Evolutionary conservation across 2,329 filamentous ascomycete species (phyloP).

Genomic region (Nectriaceae sp.): DNA sequence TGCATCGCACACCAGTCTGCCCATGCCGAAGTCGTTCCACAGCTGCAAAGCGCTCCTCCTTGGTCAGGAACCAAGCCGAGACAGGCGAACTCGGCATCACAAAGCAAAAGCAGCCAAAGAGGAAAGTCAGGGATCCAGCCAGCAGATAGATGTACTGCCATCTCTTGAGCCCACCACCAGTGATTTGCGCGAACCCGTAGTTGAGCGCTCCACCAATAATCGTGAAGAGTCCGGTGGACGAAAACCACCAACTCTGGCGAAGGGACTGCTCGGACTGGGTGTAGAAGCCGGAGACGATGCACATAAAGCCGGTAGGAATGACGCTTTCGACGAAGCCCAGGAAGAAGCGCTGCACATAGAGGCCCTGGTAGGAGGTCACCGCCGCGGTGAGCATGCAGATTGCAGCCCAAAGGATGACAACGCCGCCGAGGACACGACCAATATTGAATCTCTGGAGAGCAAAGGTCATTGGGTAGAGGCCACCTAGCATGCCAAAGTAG

Average conservation of each 20-base stretch:
- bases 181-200: conserved; percentile 68
- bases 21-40: conserved; percentile 63
- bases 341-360: conserved; percentile 69
- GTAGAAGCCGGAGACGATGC: conserved; percentile 62
- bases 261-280: conserved; percentile 66
- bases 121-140: conserved; percentile 62
- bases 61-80: conserved; percentile 67
- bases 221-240: conserved; percentile 58
- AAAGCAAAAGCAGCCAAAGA: conserved; percentile 68
- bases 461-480: conserved; percentile 74
- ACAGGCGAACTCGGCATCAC: conserved; percentile 66
- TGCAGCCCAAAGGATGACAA: conserved; percentile 66
- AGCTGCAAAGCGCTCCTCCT: conserved; percentile 62
- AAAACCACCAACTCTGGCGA: conserved; percentile 70
- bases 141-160: conserved; percentile 76
- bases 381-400: conserved; percentile 70
- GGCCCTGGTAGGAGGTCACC: conserved; percentile 62
- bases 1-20: conserved; percentile 64
- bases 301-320: conserved; percentile 68
- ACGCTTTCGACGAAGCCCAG: conserved; percentile 64
- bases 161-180: conserved; percentile 50
- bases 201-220: conserved; percentile 65
- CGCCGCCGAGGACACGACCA: conserved; percentile 62
- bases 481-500: conserved; percentile 78
- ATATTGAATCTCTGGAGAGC: conserved; percentile 68